These are phyloP conservation scores for Aureoboletus auriporus DNA, from an alignment of 768 basidiomycete genomes.

Conservation along the genomic window DNA sequence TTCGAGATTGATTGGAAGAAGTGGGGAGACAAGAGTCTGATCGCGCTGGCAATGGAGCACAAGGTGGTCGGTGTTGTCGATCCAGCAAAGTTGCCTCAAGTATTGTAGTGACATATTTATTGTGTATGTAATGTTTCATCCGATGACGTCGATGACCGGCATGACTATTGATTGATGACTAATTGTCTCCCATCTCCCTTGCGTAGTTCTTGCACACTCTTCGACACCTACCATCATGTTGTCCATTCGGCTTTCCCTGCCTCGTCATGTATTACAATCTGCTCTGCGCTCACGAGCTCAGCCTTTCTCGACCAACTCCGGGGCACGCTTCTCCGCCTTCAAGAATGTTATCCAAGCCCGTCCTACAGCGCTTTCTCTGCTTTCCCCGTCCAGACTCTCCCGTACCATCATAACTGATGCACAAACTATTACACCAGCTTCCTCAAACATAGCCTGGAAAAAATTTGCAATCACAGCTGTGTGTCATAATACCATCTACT, in stretches of 20 bases:
- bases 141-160: conserved; percentile 13
- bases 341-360: conserved; percentile 29
- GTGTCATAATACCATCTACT: conserved; percentile 14
- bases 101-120: conserved; percentile 1
- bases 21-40: conserved; percentile 48
- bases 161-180: conserved; percentile 12
- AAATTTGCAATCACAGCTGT: conserved; percentile 53
- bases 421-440: conserved; percentile 31
- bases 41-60: conserved; percentile 69
- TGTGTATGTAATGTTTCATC: background rate
- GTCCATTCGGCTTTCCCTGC: conserved; percentile 5
- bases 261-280: conserved; percentile 21
- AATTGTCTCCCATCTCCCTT: background rate
- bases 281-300: conserved; percentile 14
- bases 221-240: conserved; percentile 16
- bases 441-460: conserved; percentile 44
- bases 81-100: conserved; percentile 35
- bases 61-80: conserved; percentile 67
- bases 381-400: conserved; percentile 28
- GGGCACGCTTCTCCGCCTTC: conserved; percentile 7
- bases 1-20: conserved; percentile 78
- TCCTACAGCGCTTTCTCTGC: conserved; percentile 17
- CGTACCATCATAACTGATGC: conserved; percentile 52
- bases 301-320: conserved; percentile 22
- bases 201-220: background rate